phyloP scores from a whole-genome alignment of 192 early-diverging fungal species.

The Backusella psychrophila region DNA sequence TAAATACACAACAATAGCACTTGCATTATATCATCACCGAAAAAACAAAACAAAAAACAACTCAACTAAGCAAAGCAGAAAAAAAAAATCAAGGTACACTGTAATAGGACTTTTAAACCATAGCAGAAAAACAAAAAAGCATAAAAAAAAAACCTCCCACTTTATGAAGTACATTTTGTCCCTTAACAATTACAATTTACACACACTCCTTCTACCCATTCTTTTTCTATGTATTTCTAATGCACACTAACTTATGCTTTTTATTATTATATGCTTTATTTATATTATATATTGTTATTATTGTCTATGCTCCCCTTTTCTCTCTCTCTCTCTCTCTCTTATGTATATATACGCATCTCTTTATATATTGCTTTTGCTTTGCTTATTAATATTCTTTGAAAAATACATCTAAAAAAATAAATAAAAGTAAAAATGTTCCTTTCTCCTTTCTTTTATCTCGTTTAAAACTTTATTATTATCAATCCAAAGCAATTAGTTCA shows the following conservation, averaged over 20 bases:
- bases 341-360: neutral
- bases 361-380: neutral
- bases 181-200: neutral
- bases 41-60: neutral
- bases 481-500: neutral
- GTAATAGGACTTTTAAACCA: neutral
- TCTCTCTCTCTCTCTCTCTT: neutral
- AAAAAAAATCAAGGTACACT: neutral
- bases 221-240: neutral
- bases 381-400: neutral
- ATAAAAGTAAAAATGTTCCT: neutral
- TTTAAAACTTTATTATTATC: neutral
- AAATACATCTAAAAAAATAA: neutral
- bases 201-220: neutral
- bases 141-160: neutral
- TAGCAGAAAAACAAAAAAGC: neutral
- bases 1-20: neutral
- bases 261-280: neutral
- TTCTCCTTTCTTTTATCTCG: neutral
- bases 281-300: constrained; percentile 1
- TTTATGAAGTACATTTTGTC: constrained; percentile 6
- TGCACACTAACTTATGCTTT: neutral
- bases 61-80: neutral
- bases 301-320: neutral
- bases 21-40: neutral